A percentile compares a stretch with the other conserved stretches of the same genome.
Conservation (phyloP, 257 asterid species). For the Gentiana macrophylla region DNA sequence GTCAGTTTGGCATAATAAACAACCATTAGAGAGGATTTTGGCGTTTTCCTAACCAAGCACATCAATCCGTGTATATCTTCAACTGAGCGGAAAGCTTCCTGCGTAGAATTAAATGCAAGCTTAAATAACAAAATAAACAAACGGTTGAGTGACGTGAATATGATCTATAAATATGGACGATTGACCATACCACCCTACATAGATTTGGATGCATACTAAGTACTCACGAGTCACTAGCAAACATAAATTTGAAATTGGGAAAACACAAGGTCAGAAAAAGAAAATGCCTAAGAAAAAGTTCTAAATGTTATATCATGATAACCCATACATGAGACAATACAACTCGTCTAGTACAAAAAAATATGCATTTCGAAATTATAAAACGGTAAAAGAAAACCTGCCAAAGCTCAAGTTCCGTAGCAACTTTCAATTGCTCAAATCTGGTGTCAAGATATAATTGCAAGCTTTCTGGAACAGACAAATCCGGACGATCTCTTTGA, state of each 20-base stretch:
- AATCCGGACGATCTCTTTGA: slow-evolving; percentile 38
- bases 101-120: background rate
- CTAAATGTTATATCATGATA: too few relatives aligned
- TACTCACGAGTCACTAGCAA: background rate
- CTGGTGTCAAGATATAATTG: slow-evolving; percentile 36
- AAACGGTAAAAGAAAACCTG: slow-evolving; percentile 19
- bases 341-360: too few relatives aligned
- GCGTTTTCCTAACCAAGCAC: slow-evolving; percentile 29
- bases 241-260: background rate
- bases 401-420: slow-evolving; percentile 34
- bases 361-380: too few relatives aligned
- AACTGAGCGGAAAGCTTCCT: slow-evolving; percentile 35
- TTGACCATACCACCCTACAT: background rate
- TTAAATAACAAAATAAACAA: background rate
- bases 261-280: too few relatives aligned
- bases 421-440: slow-evolving; percentile 34
- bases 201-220: background rate
- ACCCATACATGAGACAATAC: too few relatives aligned
- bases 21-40: slow-evolving; percentile 28
- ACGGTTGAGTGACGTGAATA: background rate
- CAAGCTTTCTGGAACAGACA: slow-evolving; percentile 31
- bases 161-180: too few relatives aligned
- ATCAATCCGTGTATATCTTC: slow-evolving; percentile 35
- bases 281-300: too few relatives aligned
- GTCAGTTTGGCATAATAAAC: slow-evolving; percentile 31